Evolutionary conservation across 2,329 filamentous ascomycete genomes (phyloP).

Genomic region (Ophiostoma quercus): DNA sequence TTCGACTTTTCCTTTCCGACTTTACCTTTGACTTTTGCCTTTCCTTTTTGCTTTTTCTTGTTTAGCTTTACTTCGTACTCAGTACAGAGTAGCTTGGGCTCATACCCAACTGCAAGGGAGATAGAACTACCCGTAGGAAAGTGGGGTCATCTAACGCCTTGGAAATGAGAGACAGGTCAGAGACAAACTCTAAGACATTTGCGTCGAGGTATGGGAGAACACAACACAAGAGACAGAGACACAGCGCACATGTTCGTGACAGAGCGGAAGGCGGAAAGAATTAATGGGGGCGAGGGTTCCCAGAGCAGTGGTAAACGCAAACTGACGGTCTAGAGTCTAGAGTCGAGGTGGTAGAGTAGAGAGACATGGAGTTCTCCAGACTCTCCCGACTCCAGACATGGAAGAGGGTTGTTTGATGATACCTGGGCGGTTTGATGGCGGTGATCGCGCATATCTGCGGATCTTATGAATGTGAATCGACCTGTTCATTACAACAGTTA

Average conservation of each 20-base stretch:
- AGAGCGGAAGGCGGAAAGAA: neutral
- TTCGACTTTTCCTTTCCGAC: too few species aligned
- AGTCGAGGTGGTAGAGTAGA: neutral
- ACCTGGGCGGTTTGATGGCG: neutral
- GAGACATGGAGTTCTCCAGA: neutral
- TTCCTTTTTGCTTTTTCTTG: neutral
- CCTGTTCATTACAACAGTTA: neutral
- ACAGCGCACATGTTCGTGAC: neutral
- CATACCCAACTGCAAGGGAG: neutral
- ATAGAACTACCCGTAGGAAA: constrained; percentile 8
- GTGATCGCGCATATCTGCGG: neutral
- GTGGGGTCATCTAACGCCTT: constrained; percentile 17
- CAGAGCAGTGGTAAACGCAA: constrained; percentile 1
- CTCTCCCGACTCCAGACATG: too few species aligned
- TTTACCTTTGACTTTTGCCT: neutral
- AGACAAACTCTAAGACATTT: neutral
- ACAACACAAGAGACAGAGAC: neutral
- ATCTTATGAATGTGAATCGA: neutral
- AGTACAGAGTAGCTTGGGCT: neutral
- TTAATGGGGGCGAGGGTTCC: neutral
- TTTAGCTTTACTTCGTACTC: neutral
- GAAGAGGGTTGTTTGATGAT: neutral
- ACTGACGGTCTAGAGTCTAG: neutral
- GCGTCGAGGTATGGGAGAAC: neutral
- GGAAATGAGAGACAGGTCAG: constrained; percentile 9